Base-by-base conservation (phyloP, 2,329 filamentous ascomycete species). In the Botrytis porri region DNA sequence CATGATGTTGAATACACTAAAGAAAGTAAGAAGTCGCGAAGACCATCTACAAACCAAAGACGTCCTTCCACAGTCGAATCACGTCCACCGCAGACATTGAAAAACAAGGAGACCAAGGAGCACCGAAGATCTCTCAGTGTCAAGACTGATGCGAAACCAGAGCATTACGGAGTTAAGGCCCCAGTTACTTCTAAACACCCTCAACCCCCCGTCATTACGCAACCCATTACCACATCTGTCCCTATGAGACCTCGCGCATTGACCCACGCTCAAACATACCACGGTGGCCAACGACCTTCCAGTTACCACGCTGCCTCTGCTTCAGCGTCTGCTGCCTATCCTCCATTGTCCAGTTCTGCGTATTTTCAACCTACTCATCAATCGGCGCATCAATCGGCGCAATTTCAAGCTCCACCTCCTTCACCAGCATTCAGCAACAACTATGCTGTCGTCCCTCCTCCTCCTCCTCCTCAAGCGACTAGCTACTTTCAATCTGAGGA, bases 331-430 rank as follows among this genome's bases (percentile, higher is more conserved):
- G 43, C 45, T 16, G 43, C n/a, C 43, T 72, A 72, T 67, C 72
- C 72, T 25, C 72, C 72, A 45, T 9, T 73, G 12, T 73, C 72
- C 12, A 57, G 22, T 22, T 73, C 72, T 29, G 72, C 72, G 5
- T 73, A 41, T 32, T 73, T 71, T 22, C 45, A 70, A 37, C 59
- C 35, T n/a, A 3, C n/a, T 57, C 65, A 67, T 41, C 69, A 41
- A 14, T 45, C 43, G 32, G 41, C 70, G 43, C 54, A 41, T 37
- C 69, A 45, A 18, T 51, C 59, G 35, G 43, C 71, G 37, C 59
- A 43, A 41, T 73, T 70, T 54, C 65, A 70, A 32, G 64, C 64
- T 35, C 71, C 72, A 59, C 72, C 72, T 39, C 72, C 67, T 25
- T 70, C 72, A 22, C 72, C 72, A 20, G 65, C 72, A 48, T 70